A percentile compares a stretch with the other conserved stretches of the same genome.
phyloP scores from a whole-genome alignment of 305 asterid species.

The Salvia sclarea region DNA sequence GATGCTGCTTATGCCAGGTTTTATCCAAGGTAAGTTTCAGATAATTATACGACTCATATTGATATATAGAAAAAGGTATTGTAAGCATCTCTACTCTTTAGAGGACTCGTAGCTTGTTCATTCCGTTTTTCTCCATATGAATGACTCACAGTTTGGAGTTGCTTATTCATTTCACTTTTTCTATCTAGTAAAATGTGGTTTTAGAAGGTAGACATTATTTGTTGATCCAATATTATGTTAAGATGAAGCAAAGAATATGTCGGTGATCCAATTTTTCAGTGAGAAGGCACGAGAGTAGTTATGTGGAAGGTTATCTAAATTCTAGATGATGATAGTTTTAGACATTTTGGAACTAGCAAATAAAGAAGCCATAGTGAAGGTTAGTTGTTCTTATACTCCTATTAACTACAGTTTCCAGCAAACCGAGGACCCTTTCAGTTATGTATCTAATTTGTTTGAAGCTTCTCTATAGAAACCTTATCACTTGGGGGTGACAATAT shows the following conservation, averaged over 20 bases:
- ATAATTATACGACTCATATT: constrained; percentile 23
- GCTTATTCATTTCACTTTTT: neutral
- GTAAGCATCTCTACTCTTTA: constrained; percentile 6
- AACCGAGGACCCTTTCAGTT: neutral
- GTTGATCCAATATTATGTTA: constrained; percentile 2
- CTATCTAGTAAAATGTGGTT: constrained; percentile 11
- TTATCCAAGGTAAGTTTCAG: constrained; percentile 73
- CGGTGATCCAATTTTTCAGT: constrained; percentile 7
- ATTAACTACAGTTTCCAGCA: neutral
- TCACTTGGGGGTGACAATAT: constrained; percentile 8
- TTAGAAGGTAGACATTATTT: constrained; percentile 1
- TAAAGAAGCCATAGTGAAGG: constrained; percentile 9
- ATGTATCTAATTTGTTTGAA: neutral
- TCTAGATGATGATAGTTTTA: constrained; percentile 21
- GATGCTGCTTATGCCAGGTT: constrained; percentile 93
- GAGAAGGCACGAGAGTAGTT: constrained; percentile 6
- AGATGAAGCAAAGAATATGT: constrained; percentile 15
- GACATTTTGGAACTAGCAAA: constrained; percentile 11
- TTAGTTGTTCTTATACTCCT: neutral
- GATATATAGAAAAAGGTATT: constrained; percentile 18
- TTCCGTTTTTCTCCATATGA: constrained; percentile 13
- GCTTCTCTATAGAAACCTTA: constrained; percentile 2
- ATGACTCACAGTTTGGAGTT: constrained; percentile 13
- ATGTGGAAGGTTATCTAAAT: neutral
- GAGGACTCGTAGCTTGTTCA: constrained; percentile 18